A percentile compares a stretch with the other conserved stretches of the same genome.
Conservation (phyloP, 1,139 yeast species). For the Geotrichum bryndzae region DNA sequence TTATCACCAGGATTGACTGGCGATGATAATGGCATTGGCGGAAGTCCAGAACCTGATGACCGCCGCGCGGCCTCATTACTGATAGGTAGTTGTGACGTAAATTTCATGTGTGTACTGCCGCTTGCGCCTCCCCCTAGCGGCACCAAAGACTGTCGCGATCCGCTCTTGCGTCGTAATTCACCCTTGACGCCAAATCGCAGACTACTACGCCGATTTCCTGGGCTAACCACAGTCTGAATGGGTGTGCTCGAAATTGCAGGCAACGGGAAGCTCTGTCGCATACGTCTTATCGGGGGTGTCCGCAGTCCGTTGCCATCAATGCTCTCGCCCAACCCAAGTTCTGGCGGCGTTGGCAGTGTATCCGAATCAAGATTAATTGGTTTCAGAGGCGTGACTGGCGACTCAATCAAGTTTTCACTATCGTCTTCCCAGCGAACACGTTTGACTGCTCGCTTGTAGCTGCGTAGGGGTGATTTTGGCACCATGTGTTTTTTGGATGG, state of each 20-base stretch:
- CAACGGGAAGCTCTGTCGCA: neutral
- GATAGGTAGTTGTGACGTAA: neutral
- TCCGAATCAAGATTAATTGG: neutral
- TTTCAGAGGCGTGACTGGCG: conserved; percentile 5
- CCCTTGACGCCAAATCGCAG: conserved; percentile 25
- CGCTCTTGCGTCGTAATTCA: conserved; percentile 23
- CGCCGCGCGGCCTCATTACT: neutral
- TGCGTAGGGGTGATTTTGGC: conserved; percentile 22
- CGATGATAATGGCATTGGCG: neutral
- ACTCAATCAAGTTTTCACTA: conserved; percentile 6
- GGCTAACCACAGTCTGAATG: conserved; percentile 2
- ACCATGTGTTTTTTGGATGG: conserved; percentile 14
- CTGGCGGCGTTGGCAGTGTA: conserved; percentile 7
- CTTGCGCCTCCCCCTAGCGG: neutral
- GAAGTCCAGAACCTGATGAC: neutral
- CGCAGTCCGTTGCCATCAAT: neutral
- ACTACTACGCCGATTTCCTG: conserved; percentile 9
- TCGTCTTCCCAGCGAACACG: conserved; percentile 31
- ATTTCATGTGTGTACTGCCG: neutral
- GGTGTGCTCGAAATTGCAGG: conserved; percentile 7
- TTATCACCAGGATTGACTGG: neutral
- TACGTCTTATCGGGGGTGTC: neutral
- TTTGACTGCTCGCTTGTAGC: conserved; percentile 23
- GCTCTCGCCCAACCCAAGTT: neutral
- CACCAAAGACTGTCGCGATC: neutral